These are phyloP conservation scores for Xylariaceae sp. DNA, from an alignment of 2,329 filamentous ascomycete genomes.

Conservation along the genomic window DNA sequence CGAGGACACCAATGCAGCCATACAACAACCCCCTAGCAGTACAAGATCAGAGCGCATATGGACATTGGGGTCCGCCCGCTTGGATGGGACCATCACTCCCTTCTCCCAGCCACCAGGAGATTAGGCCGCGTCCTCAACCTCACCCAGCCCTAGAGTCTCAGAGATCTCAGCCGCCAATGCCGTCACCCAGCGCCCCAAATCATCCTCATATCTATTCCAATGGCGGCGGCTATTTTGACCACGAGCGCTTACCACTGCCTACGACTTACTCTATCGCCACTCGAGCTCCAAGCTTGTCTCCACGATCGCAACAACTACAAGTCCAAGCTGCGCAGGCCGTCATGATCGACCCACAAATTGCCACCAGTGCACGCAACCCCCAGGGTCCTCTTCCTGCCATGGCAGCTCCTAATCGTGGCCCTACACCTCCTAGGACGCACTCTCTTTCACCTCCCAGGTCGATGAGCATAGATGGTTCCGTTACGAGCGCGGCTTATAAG, in stretches of 20 bases:
- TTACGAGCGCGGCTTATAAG: conserved; percentile 32
- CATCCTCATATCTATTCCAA: conserved; percentile 5
- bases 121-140: neutral
- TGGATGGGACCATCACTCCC: conserved; percentile 34
- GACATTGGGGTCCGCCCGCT: conserved; percentile 37
- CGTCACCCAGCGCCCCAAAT: conserved; percentile 13
- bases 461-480: conserved; percentile 33
- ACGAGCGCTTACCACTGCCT: conserved; percentile 24
- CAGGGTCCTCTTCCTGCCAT: conserved; percentile 45
- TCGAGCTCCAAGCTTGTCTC: conserved; percentile 29
- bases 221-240: conserved; percentile 22
- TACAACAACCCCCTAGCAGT: conserved; percentile 31
- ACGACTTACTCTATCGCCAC: conserved; percentile 30
- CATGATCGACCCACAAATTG: conserved; percentile 37
- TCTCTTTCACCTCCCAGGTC: conserved; percentile 48
- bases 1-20: conserved; percentile 64
- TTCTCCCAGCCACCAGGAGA: conserved; percentile 30
- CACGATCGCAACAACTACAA: conserved; percentile 43
- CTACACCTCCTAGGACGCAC: conserved; percentile 43
- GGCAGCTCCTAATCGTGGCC: conserved; percentile 24
- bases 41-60: conserved; percentile 33
- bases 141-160: neutral
- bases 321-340: conserved; percentile 40
- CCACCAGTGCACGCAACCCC: conserved; percentile 33
- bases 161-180: neutral